Evolutionary conservation across 768 basidiomycete species (phyloP).

Genomic region (Leucocoprinus sp.): DNA sequence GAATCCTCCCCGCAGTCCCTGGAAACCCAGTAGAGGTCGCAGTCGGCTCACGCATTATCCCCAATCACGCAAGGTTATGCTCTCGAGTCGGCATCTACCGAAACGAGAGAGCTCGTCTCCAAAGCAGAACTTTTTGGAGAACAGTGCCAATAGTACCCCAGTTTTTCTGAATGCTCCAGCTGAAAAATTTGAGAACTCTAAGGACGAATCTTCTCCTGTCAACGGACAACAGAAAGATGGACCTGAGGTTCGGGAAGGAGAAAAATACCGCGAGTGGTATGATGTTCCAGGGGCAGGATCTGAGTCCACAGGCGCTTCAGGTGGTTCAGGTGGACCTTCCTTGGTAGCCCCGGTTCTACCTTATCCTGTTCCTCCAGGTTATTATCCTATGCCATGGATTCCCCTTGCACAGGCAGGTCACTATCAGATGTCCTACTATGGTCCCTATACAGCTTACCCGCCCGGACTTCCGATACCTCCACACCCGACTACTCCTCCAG

Average conservation of each 20-base stretch:
- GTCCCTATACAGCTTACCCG: slow-evolving; percentile 39
- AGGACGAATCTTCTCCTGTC: not conserved
- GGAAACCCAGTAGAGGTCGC: slow-evolving; percentile 38
- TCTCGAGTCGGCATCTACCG: not conserved
- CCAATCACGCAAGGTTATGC: slow-evolving; percentile 14
- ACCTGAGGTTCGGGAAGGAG: not conserved
- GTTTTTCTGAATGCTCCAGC: not conserved
- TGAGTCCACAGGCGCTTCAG: not conserved
- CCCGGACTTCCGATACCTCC: slow-evolving; percentile 18
- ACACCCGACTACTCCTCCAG: slow-evolving; percentile 26
- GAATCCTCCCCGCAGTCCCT: slow-evolving; percentile 45
- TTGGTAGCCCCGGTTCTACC: slow-evolving; percentile 11
- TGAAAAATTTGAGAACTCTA: not conserved
- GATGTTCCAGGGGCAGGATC: slow-evolving; percentile 6
- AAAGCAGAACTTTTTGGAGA: not conserved
- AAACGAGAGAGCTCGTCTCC: not conserved
- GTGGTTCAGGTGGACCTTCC: not conserved
- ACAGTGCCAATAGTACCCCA: not conserved
- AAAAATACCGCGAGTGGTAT: slow-evolving; percentile 13
- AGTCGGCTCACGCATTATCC: slow-evolving; percentile 28
- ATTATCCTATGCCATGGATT: slow-evolving; percentile 43
- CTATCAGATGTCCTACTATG: slow-evolving; percentile 44
- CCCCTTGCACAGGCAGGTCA: slow-evolving; percentile 41
- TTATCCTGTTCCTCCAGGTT: slow-evolving; percentile 31
- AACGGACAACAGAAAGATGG: not conserved